These are phyloP conservation scores for Dionaea muscipula DNA, from an alignment of 179 eudicot genomes.

Conservation along the genomic window DNA sequence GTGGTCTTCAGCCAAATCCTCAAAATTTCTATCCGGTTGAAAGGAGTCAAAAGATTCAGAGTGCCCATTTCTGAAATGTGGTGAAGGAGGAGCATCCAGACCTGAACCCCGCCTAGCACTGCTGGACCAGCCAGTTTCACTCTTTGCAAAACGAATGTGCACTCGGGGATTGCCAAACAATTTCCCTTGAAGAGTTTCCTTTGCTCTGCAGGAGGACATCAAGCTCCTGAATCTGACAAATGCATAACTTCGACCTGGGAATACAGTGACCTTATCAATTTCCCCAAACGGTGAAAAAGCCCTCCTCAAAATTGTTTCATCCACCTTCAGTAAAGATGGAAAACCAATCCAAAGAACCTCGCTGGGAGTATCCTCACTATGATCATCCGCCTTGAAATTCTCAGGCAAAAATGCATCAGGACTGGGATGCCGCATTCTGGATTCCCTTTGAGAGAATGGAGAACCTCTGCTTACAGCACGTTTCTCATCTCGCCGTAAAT, in stretches of 20 bases:
- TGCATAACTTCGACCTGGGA: conserved; percentile 72
- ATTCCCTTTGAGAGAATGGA: conserved; percentile 37
- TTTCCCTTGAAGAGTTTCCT: conserved; percentile 72
- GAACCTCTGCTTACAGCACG: conserved; percentile 34
- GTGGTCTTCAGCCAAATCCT: conserved; percentile 25
- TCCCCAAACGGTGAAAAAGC: conserved; percentile 81
- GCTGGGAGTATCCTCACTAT: conserved; percentile 44
- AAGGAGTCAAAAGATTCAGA: conserved; percentile 34
- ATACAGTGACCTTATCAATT: conserved; percentile 63
- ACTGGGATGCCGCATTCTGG: conserved; percentile 30
- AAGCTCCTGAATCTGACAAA: conserved; percentile 54
- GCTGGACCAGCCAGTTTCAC: conserved; percentile 41
- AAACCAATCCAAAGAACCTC: conserved; percentile 78
- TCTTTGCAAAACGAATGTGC: conserved; percentile 58
- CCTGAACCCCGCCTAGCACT: conserved; percentile 27
- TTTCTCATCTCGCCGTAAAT: conserved; percentile 34
- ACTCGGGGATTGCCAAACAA: conserved; percentile 80
- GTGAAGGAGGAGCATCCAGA: conserved; percentile 33
- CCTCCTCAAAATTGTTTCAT: conserved; percentile 46
- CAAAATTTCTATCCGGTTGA: conserved; percentile 27
- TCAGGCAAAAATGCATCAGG: conserved; percentile 33
- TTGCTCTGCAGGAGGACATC: conserved; percentile 56
- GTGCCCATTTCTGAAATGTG: conserved; percentile 25
- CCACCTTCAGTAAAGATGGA: conserved; percentile 57
- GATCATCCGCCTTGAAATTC: conserved; percentile 30